phyloP scores from a whole-genome alignment of 345 rosid genomes.

The Clarkia xantiana region DNA sequence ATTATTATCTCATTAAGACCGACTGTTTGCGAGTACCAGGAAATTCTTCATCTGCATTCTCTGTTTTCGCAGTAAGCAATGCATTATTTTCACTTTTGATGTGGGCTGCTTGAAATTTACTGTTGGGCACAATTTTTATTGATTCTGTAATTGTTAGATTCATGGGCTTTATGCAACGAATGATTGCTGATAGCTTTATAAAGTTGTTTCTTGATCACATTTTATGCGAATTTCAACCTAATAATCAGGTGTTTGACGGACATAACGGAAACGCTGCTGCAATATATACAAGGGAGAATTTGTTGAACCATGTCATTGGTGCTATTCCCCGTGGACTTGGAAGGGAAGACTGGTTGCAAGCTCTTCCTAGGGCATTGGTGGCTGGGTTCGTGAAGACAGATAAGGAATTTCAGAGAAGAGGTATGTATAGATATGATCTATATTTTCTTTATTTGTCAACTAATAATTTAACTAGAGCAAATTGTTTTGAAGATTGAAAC shows the following conservation, averaged over 20 bases:
- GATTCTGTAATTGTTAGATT: no score
- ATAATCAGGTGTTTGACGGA: conserved; percentile 70
- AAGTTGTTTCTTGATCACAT: not conserved
- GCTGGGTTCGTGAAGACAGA: conserved; percentile 93
- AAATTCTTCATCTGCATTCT: conserved; percentile 46
- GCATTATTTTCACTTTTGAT: not conserved
- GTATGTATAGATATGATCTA: no score
- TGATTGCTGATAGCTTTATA: not conserved
- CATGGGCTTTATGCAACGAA: no score
- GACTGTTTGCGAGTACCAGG: conserved; percentile 59
- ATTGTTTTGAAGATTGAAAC: conserved; percentile 3
- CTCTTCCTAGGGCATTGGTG: conserved; percentile 76
- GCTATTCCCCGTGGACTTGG: conserved; percentile 67
- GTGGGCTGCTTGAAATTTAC: not conserved
- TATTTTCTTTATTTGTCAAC: not conserved
- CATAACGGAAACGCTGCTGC: conserved; percentile 95
- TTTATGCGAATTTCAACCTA: conserved; percentile 1
- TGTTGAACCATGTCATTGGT: conserved; percentile 49
- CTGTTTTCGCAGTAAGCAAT: conserved; percentile 73
- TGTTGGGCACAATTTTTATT: not conserved
- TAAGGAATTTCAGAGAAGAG: conserved; percentile 86
- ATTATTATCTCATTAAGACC: conserved; percentile 53
- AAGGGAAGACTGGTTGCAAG: conserved; percentile 78
- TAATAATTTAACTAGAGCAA: not conserved
- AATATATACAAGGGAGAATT: conserved; percentile 56